A percentile compares a stretch with the other conserved stretches of the same genome.
Evolutionary conservation across 1,139 yeast species (phyloP).

Genomic region (Yamadazyma membranifaciens): DNA sequence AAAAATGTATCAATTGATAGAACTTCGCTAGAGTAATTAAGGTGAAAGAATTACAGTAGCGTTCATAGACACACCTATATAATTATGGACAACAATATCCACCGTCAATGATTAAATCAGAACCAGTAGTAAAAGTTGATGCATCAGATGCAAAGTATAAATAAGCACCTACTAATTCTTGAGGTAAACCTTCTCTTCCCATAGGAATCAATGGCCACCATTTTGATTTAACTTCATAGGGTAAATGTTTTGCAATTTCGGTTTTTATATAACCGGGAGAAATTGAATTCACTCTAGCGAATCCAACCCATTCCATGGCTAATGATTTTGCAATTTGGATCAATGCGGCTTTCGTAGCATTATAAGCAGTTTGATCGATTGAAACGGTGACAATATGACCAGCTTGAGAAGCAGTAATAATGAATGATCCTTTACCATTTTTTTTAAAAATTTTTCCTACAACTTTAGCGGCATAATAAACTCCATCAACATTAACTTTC

Average conservation of each 20-base stretch:
- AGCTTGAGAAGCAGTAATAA: slow-evolving; percentile 25
- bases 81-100: slow-evolving; percentile 33
- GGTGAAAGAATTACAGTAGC: neutral
- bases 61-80: neutral
- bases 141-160: slow-evolving; percentile 49
- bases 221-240: slow-evolving; percentile 25
- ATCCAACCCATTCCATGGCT: slow-evolving; percentile 53
- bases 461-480: slow-evolving; percentile 40
- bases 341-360: slow-evolving; percentile 51
- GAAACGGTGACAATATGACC: slow-evolving; percentile 50
- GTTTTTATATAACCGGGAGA: slow-evolving; percentile 57
- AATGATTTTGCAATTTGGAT: slow-evolving; percentile 44
- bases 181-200: slow-evolving; percentile 49
- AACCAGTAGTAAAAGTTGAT: slow-evolving; percentile 50
- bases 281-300: slow-evolving; percentile 50
- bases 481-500: slow-evolving; percentile 47
- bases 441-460: slow-evolving; percentile 46
- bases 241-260: slow-evolving; percentile 41
- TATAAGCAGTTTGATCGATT: slow-evolving; percentile 50
- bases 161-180: slow-evolving; percentile 53
- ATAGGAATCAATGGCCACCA: slow-evolving; percentile 45
- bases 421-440: slow-evolving; percentile 27
- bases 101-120: slow-evolving; percentile 52
- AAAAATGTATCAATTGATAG: too few relatives aligned
- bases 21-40: too few relatives aligned